A percentile compares a stretch with the other conserved stretches of the same genome.
Conservation (phyloP, 2,329 filamentous ascomycete genomes). For the Claviceps digitariae region DNA sequence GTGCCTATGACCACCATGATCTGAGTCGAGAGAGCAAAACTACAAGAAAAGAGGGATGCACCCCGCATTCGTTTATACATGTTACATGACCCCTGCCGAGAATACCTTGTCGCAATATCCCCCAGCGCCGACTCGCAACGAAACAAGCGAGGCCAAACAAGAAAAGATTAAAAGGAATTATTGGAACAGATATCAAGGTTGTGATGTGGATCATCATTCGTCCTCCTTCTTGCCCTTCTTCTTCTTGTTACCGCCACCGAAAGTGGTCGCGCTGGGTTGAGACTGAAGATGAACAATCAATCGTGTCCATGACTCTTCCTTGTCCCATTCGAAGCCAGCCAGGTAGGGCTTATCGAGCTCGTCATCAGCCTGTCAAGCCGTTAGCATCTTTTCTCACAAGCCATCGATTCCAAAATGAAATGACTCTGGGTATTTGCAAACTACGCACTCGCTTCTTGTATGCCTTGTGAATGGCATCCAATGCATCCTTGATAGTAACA, state of each 20-base stretch:
- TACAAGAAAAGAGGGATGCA: slow-evolving; percentile 12
- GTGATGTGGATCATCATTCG: slow-evolving; percentile 22
- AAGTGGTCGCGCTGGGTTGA: slow-evolving; percentile 41
- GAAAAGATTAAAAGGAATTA: slow-evolving; percentile 21
- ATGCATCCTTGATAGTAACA: slow-evolving; percentile 91
- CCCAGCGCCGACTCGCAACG: slow-evolving; percentile 26
- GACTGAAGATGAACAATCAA: slow-evolving; percentile 78
- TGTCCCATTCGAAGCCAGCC: slow-evolving; percentile 92
- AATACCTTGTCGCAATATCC: slow-evolving; percentile 32
- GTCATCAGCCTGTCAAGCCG: slow-evolving; percentile 62
- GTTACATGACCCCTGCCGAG: slow-evolving; percentile 15
- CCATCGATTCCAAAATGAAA: too few relatives aligned
- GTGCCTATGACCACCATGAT: not conserved
- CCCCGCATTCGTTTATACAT: slow-evolving; percentile 14
- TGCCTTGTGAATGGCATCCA: slow-evolving; percentile 91
- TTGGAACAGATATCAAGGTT: slow-evolving; percentile 25
- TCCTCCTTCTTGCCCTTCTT: slow-evolving; percentile 62
- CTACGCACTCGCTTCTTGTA: slow-evolving; percentile 83
- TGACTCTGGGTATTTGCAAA: not conserved
- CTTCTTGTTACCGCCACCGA: slow-evolving; percentile 38
- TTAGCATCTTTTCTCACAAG: not conserved
- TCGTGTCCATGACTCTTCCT: slow-evolving; percentile 77
- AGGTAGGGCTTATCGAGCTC: slow-evolving; percentile 81
- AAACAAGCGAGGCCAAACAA: slow-evolving; percentile 26
- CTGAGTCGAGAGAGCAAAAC: slow-evolving; percentile 3